These are phyloP conservation scores for Cocos nucifera DNA, from an alignment of 176 grass and related monocot species.

Conservation along the genomic window DNA sequence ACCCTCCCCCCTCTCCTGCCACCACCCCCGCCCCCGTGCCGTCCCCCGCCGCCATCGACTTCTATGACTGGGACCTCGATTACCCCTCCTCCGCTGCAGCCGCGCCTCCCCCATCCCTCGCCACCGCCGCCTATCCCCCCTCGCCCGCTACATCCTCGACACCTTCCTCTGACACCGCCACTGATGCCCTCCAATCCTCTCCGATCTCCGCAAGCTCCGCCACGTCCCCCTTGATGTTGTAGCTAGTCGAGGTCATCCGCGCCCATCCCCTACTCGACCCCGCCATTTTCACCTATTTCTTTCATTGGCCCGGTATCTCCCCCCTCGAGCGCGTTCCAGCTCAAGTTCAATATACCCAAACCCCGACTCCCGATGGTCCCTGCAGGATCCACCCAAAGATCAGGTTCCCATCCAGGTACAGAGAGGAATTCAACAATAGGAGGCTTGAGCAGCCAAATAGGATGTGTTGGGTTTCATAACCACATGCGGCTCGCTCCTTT, in stretches of 20 bases:
- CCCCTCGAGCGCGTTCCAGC: no score
- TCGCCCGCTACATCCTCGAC: conserved; percentile 58
- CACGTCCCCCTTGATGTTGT: conserved; percentile 50
- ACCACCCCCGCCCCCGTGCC: not conserved
- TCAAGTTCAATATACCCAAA: no score
- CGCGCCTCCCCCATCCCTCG: conserved; percentile 3
- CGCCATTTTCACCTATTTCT: conserved; percentile 61
- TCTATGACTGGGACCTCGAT: conserved; percentile 42
- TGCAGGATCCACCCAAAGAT: no score
- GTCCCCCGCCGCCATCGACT: conserved; percentile 18
- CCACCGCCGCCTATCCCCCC: conserved; percentile 55
- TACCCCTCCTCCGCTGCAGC: conserved; percentile 10
- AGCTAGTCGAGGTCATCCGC: conserved; percentile 32
- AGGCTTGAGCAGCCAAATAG: no score
- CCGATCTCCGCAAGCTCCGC: conserved; percentile 64
- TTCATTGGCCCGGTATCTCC: conserved; percentile 43
- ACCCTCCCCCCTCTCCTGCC: not conserved
- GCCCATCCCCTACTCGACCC: conserved; percentile 35
- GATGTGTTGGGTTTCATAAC: no score
- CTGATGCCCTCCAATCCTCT: conserved; percentile 47
- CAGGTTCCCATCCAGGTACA: no score
- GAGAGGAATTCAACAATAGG: no score
- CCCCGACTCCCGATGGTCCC: no score
- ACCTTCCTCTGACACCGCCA: conserved; percentile 47
- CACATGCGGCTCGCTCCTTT: no score